Percentiles rank a stretch among this genome's conserved stretches.
Conservation (phyloP, 306 rosid species). For the Arachis stenosperma region DNA sequence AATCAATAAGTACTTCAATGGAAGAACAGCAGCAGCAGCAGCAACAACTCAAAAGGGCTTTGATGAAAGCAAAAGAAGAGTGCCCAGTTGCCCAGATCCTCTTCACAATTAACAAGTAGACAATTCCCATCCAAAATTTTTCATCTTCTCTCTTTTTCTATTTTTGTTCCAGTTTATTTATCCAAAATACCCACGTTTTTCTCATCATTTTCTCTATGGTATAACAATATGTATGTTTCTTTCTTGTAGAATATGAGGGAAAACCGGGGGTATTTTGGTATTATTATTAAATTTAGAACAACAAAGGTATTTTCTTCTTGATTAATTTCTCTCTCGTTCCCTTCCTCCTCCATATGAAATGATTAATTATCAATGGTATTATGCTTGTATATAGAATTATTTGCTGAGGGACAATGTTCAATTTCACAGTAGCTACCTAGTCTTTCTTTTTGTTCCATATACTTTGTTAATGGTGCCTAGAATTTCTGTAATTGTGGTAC, state of each 20-base stretch:
- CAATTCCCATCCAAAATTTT: constrained; percentile 19
- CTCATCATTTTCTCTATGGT: constrained; percentile 42
- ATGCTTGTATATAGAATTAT: constrained; percentile 45
- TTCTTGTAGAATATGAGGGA: constrained; percentile 51
- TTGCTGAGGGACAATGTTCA: constrained; percentile 22
- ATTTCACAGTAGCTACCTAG: neutral
- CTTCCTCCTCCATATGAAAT: constrained; percentile 12
- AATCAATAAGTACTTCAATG: constrained; percentile 56
- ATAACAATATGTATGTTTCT: neutral
- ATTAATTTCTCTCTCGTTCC: constrained; percentile 1
- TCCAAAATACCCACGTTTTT: constrained; percentile 91
- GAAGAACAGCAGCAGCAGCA: constrained; percentile 39
- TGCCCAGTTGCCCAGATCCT: constrained; percentile 99
- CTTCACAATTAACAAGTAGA: constrained; percentile 80
- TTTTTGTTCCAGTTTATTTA: constrained; percentile 39
- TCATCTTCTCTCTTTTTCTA: neutral
- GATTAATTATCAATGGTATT: constrained; percentile 37
- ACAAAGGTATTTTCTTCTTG: neutral
- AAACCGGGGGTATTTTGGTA: constrained; percentile 92
- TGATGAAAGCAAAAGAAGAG: constrained; percentile 69
- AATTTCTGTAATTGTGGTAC: constrained; percentile 36
- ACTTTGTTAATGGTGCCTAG: constrained; percentile 31
- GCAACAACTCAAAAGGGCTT: constrained; percentile 46
- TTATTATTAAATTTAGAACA: constrained; percentile 30
- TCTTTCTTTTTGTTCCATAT: constrained; percentile 16